Evolutionary conservation across 2,329 filamentous ascomycete species (phyloP).

Genomic region (Blastomyces emzantsi): DNA sequence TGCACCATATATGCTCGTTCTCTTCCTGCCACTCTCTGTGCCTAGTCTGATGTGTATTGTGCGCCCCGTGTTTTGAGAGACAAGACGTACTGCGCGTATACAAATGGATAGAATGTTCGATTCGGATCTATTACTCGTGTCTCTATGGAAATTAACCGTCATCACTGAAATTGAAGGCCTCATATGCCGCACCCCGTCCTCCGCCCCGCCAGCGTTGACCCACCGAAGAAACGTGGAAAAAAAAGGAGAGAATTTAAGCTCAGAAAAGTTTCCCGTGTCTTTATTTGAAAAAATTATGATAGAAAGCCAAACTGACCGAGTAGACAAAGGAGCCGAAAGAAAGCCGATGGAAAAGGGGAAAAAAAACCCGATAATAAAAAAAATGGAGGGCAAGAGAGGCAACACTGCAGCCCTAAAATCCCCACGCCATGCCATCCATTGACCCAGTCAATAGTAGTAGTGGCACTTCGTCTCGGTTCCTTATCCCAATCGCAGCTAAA

Average conservation of each 20-base stretch:
- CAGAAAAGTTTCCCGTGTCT: neutral
- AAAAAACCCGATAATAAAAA: no score
- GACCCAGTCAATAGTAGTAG: neutral
- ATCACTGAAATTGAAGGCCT: neutral
- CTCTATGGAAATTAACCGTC: neutral
- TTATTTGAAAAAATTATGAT: neutral
- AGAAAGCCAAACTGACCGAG: neutral
- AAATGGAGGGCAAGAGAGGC: no score
- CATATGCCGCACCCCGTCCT: neutral
- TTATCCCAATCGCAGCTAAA: neutral
- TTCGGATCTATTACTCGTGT: neutral
- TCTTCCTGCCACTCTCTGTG: neutral
- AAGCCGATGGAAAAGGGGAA: neutral
- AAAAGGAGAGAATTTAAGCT: neutral
- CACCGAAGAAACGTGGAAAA: neutral
- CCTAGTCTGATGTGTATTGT: neutral
- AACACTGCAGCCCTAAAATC: neutral
- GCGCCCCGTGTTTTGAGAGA: neutral
- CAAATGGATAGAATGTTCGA: neutral
- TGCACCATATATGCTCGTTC: neutral
- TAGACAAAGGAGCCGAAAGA: neutral
- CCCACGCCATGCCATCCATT: neutral
- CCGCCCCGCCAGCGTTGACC: no score
- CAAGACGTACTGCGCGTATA: neutral
- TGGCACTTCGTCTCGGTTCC: neutral